Base-by-base conservation (phyloP, 1,284 basidiomycete genomes). In the Wallemia ichthyophaga region DNA sequence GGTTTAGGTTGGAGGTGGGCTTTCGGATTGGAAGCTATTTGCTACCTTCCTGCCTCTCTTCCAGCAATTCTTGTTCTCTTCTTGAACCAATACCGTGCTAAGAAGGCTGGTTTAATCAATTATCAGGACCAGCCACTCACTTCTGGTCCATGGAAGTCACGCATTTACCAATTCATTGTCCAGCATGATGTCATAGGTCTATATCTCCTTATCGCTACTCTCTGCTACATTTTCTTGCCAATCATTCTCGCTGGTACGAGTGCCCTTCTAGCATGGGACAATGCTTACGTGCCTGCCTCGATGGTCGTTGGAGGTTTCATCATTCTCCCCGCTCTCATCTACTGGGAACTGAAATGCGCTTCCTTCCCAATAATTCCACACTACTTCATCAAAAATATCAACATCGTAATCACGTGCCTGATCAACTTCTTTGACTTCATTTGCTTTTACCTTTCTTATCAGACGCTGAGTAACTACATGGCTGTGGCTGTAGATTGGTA, bases 21-120 rank as follows among this genome's bases (percentile, higher is more conserved):
- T 2, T 56, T 26, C 24, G 55, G 55, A 11, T 17, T 56, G 25
- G 24, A 56, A 17, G 55, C 55, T 25, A 25, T 56, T 24, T 27
- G 19, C 55, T 56, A 56, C n/a, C 9, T 56, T 24, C 55, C 55
- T 13, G 55, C 55, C 7, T 5, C 27, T 26, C 55, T 56, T 27
- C 55, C 55, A 9, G 27, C 27, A 33, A 61, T 64, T 54, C 58
- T 55, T 21, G 63, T 64, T 17, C 76, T 85, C 13, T 70, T 80
- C 59, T 84, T 81, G 81, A 79, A 79, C 0, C 81, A 85, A 66
- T 65, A 67, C 59, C 78, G 78, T 67, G 78, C 80, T 3, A 75
- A 73, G 65, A 73, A 72, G 62, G 69, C 75, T 24, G 75, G 75
- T 1, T 66, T 76, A 57, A 67, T 76, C 62, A 62, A 62, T 53